Base-by-base conservation (phyloP, 352 stramenopile species). In the Phytophthora aleatoria region DNA sequence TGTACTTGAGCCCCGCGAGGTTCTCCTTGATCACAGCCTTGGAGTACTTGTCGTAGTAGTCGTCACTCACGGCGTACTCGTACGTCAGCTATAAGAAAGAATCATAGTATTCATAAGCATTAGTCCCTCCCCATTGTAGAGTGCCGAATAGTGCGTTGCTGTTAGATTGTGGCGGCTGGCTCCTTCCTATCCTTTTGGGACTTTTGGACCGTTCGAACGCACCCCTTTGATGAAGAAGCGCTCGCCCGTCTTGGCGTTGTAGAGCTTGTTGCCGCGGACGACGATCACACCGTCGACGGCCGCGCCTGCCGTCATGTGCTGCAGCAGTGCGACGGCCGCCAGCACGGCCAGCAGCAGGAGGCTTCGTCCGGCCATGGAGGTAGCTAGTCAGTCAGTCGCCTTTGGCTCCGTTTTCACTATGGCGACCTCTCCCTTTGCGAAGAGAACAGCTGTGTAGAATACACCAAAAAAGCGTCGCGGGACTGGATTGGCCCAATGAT, bases 221-320 rank as follows among this genome's bases (percentile, higher is more conserved):
- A 94, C 84, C 50, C 87, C 87, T 70, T 92, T 91, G 57, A 95
- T 92, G 72, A 94, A 87, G 64, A 96, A 96, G 41, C 87, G 87
- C 60, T 94, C 83, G 65, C 81, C 79, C 11, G 85, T 83, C 16
- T 90, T 90, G 30, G 71, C 69, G 61, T 96, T 90, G 73, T 91
- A 96, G 71, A 96, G 83, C 61, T 96, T 94, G 82, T 92, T 94
- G 50, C 87, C 87, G 47, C 86, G 85, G 61, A 96, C 88, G 47
- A 95, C 42, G 50, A 94, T 79, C 48, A 82, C 76, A 50, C 78
- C 78, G 51, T 80, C 67, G 12, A 75, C 73, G 36, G 73, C 55
- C 15, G 67, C 65, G 12, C 59, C 52, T 13, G 49, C 45, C 30
- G 42, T 16, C 33, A 64, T 56, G 41, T 61, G 50, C 30, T 57